Percentiles rank a stretch among this genome's conserved stretches.
phyloP scores from a whole-genome alignment of 768 basidiomycete species.

The Artomyces pyxidatus region DNA sequence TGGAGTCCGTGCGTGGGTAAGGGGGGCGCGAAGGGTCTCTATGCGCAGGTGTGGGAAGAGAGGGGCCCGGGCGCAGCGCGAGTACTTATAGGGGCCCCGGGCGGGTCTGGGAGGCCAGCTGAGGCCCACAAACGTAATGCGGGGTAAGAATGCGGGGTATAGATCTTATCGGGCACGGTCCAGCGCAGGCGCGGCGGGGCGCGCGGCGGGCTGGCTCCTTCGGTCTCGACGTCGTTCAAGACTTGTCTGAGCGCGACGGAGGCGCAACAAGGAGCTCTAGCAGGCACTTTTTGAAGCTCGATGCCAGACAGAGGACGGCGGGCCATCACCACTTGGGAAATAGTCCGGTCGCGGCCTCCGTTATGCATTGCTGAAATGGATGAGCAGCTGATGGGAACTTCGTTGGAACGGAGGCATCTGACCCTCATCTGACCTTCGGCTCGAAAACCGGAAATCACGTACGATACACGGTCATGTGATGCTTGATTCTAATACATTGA shows the following conservation, averaged over 20 bases:
- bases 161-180: conserved; percentile 1
- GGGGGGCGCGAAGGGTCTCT: not conserved
- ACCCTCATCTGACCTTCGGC: not conserved
- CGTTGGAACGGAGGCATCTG: not conserved
- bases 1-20: not conserved
- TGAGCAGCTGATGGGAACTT: too few species aligned
- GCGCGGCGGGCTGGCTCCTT: too few species aligned
- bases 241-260: too few species aligned
- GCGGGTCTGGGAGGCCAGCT: not conserved
- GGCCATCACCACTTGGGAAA: not conserved
- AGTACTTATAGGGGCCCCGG: not conserved
- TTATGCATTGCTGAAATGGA: too few species aligned
- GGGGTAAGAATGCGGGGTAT: conserved; percentile 1
- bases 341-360: too few species aligned
- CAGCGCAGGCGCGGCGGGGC: too few species aligned
- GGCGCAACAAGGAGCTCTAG: too few species aligned
- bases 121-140: not conserved
- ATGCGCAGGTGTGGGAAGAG: not conserved
- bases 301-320: not conserved
- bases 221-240: too few species aligned
- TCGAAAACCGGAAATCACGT: too few species aligned
- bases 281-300: too few species aligned
- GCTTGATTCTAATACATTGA: not conserved
- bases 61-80: not conserved
- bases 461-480: not conserved